phyloP scores from a whole-genome alignment of 1,139 yeast genomes.

The Nakaseomyces glabratus region DNA sequence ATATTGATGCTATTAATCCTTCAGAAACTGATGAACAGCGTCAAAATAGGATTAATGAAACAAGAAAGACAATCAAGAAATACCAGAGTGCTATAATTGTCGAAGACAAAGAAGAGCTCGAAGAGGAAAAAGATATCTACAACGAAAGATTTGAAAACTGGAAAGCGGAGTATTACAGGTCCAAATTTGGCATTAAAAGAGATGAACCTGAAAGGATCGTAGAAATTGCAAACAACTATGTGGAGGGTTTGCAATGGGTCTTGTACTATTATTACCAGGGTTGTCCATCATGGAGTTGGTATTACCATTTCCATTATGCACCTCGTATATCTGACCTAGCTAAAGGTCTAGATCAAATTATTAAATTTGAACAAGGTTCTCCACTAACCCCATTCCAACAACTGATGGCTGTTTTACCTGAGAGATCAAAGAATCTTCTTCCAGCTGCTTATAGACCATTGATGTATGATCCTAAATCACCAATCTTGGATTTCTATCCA shows the following conservation, averaged over 20 bases:
- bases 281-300: slow-evolving; percentile 94
- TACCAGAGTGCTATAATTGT: slow-evolving; percentile 68
- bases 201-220: slow-evolving; percentile 49
- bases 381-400: slow-evolving; percentile 95
- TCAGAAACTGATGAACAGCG: slow-evolving; percentile 56
- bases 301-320: slow-evolving; percentile 76
- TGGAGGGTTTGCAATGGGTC: slow-evolving; percentile 96
- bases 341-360: slow-evolving; percentile 53
- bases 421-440: slow-evolving; percentile 72
- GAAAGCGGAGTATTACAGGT: slow-evolving; percentile 75
- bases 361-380: slow-evolving; percentile 56
- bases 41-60: slow-evolving; percentile 37
- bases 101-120: slow-evolving; percentile 51
- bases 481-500: slow-evolving; percentile 87
- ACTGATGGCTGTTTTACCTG: slow-evolving; percentile 96
- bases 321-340: slow-evolving; percentile 85
- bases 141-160: slow-evolving; percentile 66
- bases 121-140: slow-evolving; percentile 56
- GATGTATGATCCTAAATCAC: slow-evolving; percentile 85
- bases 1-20: slow-evolving; percentile 64
- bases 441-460: slow-evolving; percentile 71
- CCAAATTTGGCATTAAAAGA: slow-evolving; percentile 55
- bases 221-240: slow-evolving; percentile 67
- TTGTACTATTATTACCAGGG: slow-evolving; percentile 83
- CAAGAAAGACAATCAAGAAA: slow-evolving; percentile 43